Conservation (phyloP, 2,329 filamentous ascomycete genomes). For the Fusarium concolor region DNA sequence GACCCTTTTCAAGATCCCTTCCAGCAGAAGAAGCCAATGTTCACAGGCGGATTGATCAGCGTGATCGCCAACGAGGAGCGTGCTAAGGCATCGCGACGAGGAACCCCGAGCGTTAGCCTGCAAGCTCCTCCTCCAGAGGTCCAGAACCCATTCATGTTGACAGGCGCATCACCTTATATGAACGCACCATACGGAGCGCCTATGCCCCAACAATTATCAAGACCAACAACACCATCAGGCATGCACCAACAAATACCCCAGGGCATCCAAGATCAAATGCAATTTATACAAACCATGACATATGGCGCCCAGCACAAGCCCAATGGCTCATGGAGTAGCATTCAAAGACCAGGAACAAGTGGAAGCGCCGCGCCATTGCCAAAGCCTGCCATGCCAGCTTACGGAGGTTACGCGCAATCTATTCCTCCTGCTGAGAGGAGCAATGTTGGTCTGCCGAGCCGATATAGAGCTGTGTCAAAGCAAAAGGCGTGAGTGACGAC, state of each 20-base stretch:
- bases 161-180: slow-evolving; percentile 7
- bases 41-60: slow-evolving; percentile 24
- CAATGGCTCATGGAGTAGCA: background rate
- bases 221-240: background rate
- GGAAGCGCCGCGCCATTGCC: background rate
- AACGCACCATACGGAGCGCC: slow-evolving; percentile 14
- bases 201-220: slow-evolving; percentile 1
- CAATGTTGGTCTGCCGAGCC: slow-evolving; percentile 25
- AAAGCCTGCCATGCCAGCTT: slow-evolving; percentile 15
- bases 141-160: background rate
- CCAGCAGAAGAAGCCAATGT: slow-evolving; percentile 17
- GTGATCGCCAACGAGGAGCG: slow-evolving; percentile 33
- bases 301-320: background rate
- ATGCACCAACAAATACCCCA: slow-evolving; percentile 20
- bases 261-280: slow-evolving; percentile 18
- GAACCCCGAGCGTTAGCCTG: slow-evolving; percentile 10
- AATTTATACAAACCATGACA: slow-evolving; percentile 11
- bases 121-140: background rate
- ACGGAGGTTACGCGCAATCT: slow-evolving; percentile 19
- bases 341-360: background rate
- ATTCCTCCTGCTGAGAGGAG: slow-evolving; percentile 27
- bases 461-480: slow-evolving; percentile 26
- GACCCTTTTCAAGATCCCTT: slow-evolving; percentile 10
- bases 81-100: slow-evolving; percentile 29
- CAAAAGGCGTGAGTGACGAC: background rate